phyloP scores from a whole-genome alignment of 2,329 filamentous ascomycete species.

The Stagonosporopsis rhizophila region DNA sequence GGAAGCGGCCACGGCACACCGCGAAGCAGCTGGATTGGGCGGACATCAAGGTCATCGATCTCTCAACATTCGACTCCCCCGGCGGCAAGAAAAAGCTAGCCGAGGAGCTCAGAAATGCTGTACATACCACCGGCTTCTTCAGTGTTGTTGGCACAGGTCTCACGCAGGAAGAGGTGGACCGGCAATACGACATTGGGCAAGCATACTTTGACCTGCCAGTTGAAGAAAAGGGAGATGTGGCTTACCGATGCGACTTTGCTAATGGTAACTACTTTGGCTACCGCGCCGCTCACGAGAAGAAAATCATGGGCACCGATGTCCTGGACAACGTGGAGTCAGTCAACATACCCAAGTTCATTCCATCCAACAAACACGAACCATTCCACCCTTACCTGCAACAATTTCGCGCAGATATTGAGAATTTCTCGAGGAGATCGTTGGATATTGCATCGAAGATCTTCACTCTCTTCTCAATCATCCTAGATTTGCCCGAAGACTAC shows the following conservation, averaged over 20 bases:
- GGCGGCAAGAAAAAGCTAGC: constrained; percentile 63
- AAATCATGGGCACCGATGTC: constrained; percentile 39
- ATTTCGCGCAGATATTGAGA: constrained; percentile 36
- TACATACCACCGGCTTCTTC: constrained; percentile 43
- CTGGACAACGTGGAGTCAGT: constrained; percentile 44
- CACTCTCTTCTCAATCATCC: constrained; percentile 50
- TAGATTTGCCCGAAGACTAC: constrained; percentile 50
- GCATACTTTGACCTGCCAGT: constrained; percentile 41
- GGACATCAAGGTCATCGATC: constrained; percentile 43
- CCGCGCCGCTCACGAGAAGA: constrained; percentile 41
- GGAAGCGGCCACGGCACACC: constrained; percentile 37
- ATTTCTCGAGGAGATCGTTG: constrained; percentile 36
- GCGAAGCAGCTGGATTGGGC: constrained; percentile 35
- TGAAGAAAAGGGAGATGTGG: constrained; percentile 37
- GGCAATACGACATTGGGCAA: constrained; percentile 44
- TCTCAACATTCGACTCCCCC: constrained; percentile 63
- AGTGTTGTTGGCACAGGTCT: constrained; percentile 41
- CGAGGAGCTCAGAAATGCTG: constrained; percentile 62
- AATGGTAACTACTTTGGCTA: constrained; percentile 44
- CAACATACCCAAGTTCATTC: constrained; percentile 45
- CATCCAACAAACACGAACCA: constrained; percentile 31
- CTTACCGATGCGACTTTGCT: constrained; percentile 40
- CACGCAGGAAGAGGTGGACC: constrained; percentile 38
- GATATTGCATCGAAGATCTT: constrained; percentile 46
- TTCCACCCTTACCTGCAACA: constrained; percentile 38